Evolutionary conservation across 148 eudicot genomes (phyloP).

Genomic region (Salicornia ramosissima): DNA sequence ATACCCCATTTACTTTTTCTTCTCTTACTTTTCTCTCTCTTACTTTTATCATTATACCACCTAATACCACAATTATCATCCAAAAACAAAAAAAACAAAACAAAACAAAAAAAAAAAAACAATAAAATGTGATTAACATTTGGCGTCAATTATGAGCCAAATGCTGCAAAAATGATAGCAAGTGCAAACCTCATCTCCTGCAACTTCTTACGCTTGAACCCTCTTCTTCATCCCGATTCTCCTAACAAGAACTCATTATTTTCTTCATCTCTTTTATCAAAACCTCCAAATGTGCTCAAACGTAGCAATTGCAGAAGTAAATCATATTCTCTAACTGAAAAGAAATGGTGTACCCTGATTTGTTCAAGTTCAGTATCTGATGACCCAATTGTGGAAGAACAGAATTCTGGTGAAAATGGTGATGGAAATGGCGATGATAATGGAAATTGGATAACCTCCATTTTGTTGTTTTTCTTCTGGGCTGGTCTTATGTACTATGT

Average conservation of each 20-base stretch:
- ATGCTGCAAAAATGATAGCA: conserved; percentile 37
- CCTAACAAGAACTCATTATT: conserved; percentile 5
- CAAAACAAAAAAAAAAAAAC: too few relatives aligned
- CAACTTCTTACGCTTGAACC: conserved; percentile 34
- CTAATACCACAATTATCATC: too few relatives aligned
- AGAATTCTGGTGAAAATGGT: conserved; percentile 24
- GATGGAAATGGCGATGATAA: conserved; percentile 35
- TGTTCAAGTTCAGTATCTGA: conserved; percentile 45
- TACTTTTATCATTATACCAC: too few relatives aligned
- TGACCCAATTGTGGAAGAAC: conserved; percentile 38
- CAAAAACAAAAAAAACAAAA: too few relatives aligned
- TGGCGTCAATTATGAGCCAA: too few relatives aligned
- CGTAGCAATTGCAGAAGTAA: neutral
- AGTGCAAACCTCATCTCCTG: conserved; percentile 52
- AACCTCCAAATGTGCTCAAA: conserved; percentile 16
- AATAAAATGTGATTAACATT: too few relatives aligned
- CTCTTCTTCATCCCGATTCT: conserved; percentile 19
- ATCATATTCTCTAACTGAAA: conserved; percentile 9
- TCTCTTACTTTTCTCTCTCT: too few relatives aligned
- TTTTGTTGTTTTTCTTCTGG: conserved; percentile 68
- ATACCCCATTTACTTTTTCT: too few relatives aligned
- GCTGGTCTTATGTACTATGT: conserved; percentile 69
- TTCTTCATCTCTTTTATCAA: neutral
- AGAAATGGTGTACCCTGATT: conserved; percentile 23
- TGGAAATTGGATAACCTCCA: conserved; percentile 72